Evolutionary conservation across 108 stramenopile genomes (phyloP).

Genomic region (Cyclostephanos tholiformis): DNA sequence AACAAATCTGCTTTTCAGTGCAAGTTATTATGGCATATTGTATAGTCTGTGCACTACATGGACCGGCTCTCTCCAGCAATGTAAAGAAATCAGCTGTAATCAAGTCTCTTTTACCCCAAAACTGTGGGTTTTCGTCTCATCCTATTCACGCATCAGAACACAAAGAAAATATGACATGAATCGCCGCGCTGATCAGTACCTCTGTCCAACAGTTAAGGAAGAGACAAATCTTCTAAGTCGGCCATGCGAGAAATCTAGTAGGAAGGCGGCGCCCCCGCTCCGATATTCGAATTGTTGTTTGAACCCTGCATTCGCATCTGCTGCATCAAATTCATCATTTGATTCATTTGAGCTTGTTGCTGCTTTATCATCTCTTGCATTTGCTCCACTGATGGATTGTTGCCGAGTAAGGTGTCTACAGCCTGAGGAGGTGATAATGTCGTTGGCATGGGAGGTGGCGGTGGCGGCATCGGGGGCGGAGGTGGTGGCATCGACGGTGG

Average conservation of each 20-base stretch:
- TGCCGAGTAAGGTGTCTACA: slow-evolving; percentile 15
- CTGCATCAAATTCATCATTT: slow-evolving; percentile 53
- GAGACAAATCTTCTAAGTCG: neutral
- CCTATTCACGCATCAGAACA: too few species aligned
- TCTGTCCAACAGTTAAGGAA: too few species aligned
- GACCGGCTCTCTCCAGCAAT: too few species aligned
- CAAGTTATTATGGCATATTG: too few species aligned
- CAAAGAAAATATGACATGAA: too few species aligned
- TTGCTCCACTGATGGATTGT: slow-evolving; percentile 25
- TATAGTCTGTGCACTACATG: too few species aligned
- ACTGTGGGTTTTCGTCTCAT: too few species aligned
- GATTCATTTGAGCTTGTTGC: slow-evolving; percentile 46
- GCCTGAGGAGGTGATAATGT: slow-evolving; percentile 11
- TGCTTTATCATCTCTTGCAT: slow-evolving; percentile 51
- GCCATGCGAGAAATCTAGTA: neutral
- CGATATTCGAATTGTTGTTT: slow-evolving; percentile 1
- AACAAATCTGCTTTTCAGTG: too few species aligned
- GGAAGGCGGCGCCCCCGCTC: neutral
- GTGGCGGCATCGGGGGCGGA: slow-evolving; percentile 19
- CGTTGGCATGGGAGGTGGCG: slow-evolving; percentile 16
- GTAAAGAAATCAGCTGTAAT: too few species aligned
- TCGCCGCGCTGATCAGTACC: too few species aligned
- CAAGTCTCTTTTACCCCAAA: too few species aligned
- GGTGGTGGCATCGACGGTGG: slow-evolving; percentile 23
- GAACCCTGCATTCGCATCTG: slow-evolving; percentile 33